Evolutionary conservation across 139 green algal species (phyloP), one percentile per base, ranked within the genome.

Genomic region (Mesostigma viride): DNA sequence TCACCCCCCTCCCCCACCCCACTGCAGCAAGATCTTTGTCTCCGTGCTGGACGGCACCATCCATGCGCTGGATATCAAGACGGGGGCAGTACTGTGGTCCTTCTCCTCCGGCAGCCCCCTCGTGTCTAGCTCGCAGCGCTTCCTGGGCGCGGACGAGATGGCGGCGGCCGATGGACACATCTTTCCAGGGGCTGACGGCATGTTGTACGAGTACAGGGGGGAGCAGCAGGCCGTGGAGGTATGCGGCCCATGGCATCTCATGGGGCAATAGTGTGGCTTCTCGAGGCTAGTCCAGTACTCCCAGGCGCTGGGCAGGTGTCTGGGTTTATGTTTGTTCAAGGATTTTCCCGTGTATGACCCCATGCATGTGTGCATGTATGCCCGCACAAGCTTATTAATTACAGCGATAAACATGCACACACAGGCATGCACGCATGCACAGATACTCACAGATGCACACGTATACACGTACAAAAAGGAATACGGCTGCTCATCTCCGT

Each of bases 161-260:
- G 64, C 63, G 44, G 45, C 3, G 1, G 61, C 56, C 1, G 71
- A 65, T 53, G 72, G 44, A 58, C 70, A 67, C 68, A 77, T 97
- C n/a, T 89, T 96, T 31, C 87, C 91, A 0, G 89, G 90, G 3
- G 79, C 82, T 1, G 89, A 97, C 60, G 91, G 91, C 32, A 77
- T 75, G 17, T 73, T 96, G 61, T 96, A 96, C 68, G 69, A 76
- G 2, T 91, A 91, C 58, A 26, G 35, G 0, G 20, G 31, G 20
- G 47, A 57, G 22, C 24, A 57, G 30, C 24, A 64, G 24, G 62
- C 31, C 20, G 14, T 46, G 14, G 34, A 28, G 65, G 32, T 44
- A 28, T 14, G 64, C 30, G 62, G 24, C 51, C 2, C 22, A 31
- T n/a, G 22, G 35, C 20, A 17, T 60, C 20, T 32, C 20, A 63